Conservation (phyloP, 2,329 filamentous ascomycete genomes). For the Akanthomyces uredinophilus region DNA sequence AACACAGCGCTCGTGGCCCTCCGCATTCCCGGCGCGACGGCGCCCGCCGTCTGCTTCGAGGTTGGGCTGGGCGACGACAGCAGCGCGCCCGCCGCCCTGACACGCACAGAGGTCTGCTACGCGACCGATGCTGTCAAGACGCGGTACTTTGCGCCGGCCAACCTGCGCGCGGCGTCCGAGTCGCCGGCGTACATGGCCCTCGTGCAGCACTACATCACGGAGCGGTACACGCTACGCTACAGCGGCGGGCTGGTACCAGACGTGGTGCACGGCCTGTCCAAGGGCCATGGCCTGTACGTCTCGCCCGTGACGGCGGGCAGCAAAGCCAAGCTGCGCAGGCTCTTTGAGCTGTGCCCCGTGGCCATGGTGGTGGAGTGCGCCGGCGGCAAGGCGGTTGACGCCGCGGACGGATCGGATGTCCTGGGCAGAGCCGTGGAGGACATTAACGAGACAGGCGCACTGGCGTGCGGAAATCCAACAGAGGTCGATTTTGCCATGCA, state of each 20-base stretch:
- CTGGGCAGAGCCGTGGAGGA: slow-evolving; percentile 33
- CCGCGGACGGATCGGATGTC: slow-evolving; percentile 36
- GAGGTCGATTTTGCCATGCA: slow-evolving; percentile 39
- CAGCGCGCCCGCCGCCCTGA: slow-evolving; percentile 30
- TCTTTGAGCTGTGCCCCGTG: slow-evolving; percentile 58
- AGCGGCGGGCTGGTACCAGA: slow-evolving; percentile 58
- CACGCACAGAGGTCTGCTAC: slow-evolving; percentile 38
- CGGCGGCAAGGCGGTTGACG: slow-evolving; percentile 51
- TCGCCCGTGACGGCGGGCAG: slow-evolving; percentile 49
- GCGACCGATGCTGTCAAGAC: slow-evolving; percentile 37
- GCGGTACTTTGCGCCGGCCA: slow-evolving; percentile 58
- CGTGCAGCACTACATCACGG: slow-evolving; percentile 43
- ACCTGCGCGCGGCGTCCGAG: slow-evolving; percentile 52
- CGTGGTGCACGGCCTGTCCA: slow-evolving; percentile 53
- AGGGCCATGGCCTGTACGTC: slow-evolving; percentile 57
- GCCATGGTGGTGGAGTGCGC: slow-evolving; percentile 57
- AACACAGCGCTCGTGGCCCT: slow-evolving; percentile 53
- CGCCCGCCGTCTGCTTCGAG: slow-evolving; percentile 42
- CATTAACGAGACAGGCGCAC: slow-evolving; percentile 45
- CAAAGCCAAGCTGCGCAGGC: slow-evolving; percentile 51
- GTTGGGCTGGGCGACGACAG: slow-evolving; percentile 35
- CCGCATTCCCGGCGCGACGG: slow-evolving; percentile 34
- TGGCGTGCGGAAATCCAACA: slow-evolving; percentile 46
- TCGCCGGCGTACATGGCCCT: slow-evolving; percentile 44
- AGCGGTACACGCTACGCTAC: slow-evolving; percentile 56